Conservation (phyloP, 2,329 filamentous ascomycete species). For the Fusarium illudens region DNA sequence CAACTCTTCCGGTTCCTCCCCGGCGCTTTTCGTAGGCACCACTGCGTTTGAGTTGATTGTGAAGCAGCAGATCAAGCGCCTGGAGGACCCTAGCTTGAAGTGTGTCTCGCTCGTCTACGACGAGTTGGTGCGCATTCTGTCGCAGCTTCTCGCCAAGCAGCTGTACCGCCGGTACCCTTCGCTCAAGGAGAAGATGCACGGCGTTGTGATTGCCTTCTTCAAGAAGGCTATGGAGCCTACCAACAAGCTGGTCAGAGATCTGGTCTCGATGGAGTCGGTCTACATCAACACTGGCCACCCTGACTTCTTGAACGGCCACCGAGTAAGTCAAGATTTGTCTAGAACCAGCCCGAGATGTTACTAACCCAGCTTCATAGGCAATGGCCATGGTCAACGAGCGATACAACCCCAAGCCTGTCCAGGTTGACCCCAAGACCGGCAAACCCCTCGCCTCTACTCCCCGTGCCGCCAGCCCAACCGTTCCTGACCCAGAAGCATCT, state of each 20-base stretch:
- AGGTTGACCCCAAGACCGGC: slow-evolving; percentile 98
- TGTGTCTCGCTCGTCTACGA: slow-evolving; percentile 98
- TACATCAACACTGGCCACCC: slow-evolving; percentile 99
- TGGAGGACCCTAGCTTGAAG: slow-evolving; percentile 96
- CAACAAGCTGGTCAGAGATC: slow-evolving; percentile 93
- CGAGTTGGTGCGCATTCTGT: slow-evolving; percentile 93
- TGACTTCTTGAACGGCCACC: slow-evolving; percentile 95
- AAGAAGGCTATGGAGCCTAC: slow-evolving; percentile 99
- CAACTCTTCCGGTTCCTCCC: slow-evolving; percentile 98
- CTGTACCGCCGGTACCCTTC: slow-evolving; percentile 92
- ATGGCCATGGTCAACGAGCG: slow-evolving; percentile 99
- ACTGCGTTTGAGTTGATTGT: slow-evolving; percentile 99
- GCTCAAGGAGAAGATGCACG: slow-evolving; percentile 96
- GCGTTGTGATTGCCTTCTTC: slow-evolving; percentile 92
- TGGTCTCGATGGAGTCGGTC: slow-evolving; percentile 94
- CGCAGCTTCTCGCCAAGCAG: slow-evolving; percentile 86
- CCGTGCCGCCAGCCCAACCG: slow-evolving; percentile 78
- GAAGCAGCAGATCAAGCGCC: slow-evolving; percentile 95
- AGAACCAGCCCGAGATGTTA: neutral
- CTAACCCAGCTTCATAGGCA: slow-evolving; percentile 61
- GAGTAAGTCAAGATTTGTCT: slow-evolving; percentile 59
- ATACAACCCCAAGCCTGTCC: slow-evolving; percentile 85
- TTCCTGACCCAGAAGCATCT: slow-evolving; percentile 59
- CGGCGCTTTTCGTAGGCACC: slow-evolving; percentile 95
- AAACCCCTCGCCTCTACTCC: slow-evolving; percentile 81